These are phyloP conservation scores for Microdochium trichocladiopsis DNA, from an alignment of 2,329 filamentous ascomycete species.

Conservation along the genomic window DNA sequence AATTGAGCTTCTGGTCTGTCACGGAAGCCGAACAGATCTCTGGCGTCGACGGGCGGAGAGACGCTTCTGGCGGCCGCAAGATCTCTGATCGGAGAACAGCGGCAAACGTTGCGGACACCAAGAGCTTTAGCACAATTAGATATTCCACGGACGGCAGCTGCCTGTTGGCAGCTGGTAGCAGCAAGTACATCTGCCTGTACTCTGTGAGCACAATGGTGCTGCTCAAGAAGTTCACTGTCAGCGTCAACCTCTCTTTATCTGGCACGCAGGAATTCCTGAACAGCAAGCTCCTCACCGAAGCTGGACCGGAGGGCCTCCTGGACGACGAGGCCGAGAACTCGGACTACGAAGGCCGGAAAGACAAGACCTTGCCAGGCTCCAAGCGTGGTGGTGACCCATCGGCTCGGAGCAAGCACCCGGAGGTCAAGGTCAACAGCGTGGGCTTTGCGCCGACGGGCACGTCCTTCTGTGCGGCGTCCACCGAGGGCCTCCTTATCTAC, in stretches of 20 bases:
- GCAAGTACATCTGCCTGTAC: slow-evolving; percentile 97
- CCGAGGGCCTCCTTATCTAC: slow-evolving; percentile 90
- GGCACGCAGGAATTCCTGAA: slow-evolving; percentile 97
- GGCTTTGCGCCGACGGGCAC: slow-evolving; percentile 84
- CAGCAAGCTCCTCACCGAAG: slow-evolving; percentile 85
- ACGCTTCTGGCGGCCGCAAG: slow-evolving; percentile 88
- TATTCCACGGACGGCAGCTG: slow-evolving; percentile 93
- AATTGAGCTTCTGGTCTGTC: slow-evolving; percentile 91
- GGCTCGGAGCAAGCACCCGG: slow-evolving; percentile 65
- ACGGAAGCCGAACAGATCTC: slow-evolving; percentile 80
- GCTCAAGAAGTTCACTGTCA: slow-evolving; percentile 92
- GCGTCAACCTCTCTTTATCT: slow-evolving; percentile 88
- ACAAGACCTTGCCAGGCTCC: slow-evolving; percentile 74
- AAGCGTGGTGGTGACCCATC: slow-evolving; percentile 80
- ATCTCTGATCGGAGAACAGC: slow-evolving; percentile 82
- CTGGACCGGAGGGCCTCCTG: slow-evolving; percentile 75
- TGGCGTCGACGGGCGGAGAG: slow-evolving; percentile 81
- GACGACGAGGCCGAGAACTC: slow-evolving; percentile 85
- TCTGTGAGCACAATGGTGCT: slow-evolving; percentile 89
- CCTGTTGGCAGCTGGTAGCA: slow-evolving; percentile 85
- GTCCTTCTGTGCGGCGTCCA: slow-evolving; percentile 89
- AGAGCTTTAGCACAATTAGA: slow-evolving; percentile 78
- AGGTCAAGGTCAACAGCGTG: slow-evolving; percentile 77
- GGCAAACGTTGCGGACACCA: slow-evolving; percentile 83
- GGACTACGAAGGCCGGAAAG: slow-evolving; percentile 78